These are phyloP conservation scores for Wallacemonas collosoma DNA, from an alignment of 208 protist species.

Conservation along the genomic window DNA sequence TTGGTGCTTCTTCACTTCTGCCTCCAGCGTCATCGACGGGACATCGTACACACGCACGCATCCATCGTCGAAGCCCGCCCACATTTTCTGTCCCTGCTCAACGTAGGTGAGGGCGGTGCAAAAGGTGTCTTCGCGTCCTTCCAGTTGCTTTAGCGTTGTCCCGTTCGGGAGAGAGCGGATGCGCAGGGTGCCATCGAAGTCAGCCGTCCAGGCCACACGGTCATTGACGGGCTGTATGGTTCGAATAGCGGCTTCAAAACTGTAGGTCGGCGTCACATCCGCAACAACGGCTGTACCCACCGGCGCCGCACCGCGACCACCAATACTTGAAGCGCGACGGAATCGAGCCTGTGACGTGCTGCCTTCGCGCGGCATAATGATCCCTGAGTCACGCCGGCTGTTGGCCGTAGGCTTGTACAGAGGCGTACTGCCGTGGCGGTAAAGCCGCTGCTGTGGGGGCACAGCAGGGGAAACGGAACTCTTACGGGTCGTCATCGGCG, in stretches of 20 bases:
- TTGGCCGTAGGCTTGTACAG: conserved; percentile 2
- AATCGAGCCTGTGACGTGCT: not conserved
- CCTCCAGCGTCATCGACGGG: conserved; percentile 29
- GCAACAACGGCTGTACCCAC: conserved; percentile 32
- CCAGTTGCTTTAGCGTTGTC: conserved; percentile 50
- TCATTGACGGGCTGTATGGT: conserved; percentile 59
- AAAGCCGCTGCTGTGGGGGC: conserved; percentile 20
- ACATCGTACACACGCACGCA: conserved; percentile 77
- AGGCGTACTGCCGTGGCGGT: conserved; percentile 20
- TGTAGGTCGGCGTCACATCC: conserved; percentile 74
- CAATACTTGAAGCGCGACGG: not conserved
- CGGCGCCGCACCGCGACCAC: not conserved
- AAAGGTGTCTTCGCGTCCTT: conserved; percentile 45
- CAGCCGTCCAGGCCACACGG: conserved; percentile 75
- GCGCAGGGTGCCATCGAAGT: conserved; percentile 62
- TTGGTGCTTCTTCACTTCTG: conserved; percentile 43
- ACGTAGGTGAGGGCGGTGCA: conserved; percentile 71
- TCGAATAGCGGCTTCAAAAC: conserved; percentile 48
- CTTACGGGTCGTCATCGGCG: conserved; percentile 12
- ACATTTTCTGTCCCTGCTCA: conserved; percentile 42
- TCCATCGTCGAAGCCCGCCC: conserved; percentile 81
- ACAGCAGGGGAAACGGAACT: not conserved
- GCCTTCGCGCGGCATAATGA: conserved; percentile 8
- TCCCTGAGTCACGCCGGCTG: not conserved
- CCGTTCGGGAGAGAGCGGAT: conserved; percentile 72